Percentiles rank a stretch among this genome's conserved stretches.
Conservation (phyloP, 164 flowering plant species). For the Akebia trifoliata region DNA sequence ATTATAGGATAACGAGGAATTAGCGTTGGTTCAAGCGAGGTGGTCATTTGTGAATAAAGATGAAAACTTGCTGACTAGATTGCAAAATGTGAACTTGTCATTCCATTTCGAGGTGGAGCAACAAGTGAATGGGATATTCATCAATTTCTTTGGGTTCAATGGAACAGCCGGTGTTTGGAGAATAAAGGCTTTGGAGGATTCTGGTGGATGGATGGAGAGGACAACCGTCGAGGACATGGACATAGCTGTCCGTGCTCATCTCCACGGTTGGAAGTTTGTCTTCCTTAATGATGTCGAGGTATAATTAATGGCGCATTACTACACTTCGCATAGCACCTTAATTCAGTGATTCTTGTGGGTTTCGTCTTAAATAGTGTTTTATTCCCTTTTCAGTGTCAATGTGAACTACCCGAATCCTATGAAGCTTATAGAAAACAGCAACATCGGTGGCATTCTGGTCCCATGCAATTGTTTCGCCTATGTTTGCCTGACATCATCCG, state of each 20-base stretch:
- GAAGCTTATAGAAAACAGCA: conserved; percentile 98
- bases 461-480: conserved; percentile 95
- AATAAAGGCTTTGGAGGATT: conserved; percentile 86
- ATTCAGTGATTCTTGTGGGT: not conserved
- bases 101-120: conserved; percentile 99
- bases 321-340: not conserved
- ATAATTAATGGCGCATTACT: not conserved
- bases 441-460: conserved; percentile 99
- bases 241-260: conserved; percentile 95
- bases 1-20: conserved; percentile 73
- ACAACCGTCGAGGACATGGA: conserved; percentile 99
- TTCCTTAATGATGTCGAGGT: conserved; percentile 98
- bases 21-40: conserved; percentile 96
- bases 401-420: conserved; percentile 95
- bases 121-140: conserved; percentile 89
- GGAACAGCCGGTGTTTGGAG: conserved; percentile 99
- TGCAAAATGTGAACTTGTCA: conserved; percentile 78
- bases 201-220: conserved; percentile 99
- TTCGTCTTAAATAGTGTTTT: not conserved
- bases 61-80: conserved; percentile 81
- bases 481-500: conserved; percentile 71
- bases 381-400: conserved; percentile 59
- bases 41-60: conserved; percentile 99
- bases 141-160: conserved; percentile 95
- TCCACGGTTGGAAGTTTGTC: conserved; percentile 87